Base-by-base conservation (phyloP, 1,284 basidiomycete genomes). In the Sanghuangporus sanghuang region DNA sequence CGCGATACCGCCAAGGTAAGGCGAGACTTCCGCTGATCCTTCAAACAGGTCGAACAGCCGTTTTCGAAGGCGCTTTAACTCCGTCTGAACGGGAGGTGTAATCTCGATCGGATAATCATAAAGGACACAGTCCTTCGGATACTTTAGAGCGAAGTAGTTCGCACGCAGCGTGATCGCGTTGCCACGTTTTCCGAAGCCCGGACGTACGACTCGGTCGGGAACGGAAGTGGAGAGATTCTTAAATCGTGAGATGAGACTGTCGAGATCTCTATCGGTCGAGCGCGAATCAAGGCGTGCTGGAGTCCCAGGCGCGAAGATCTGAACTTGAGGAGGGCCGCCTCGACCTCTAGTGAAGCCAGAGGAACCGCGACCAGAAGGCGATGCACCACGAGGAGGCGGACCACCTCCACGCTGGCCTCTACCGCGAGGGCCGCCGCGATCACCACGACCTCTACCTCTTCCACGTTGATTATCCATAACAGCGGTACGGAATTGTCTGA, bases 101-200 rank as follows among this genome's bases (percentile, higher is more conserved):
- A 90, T 79, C 1, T 80, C 73, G 59, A 92, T 77, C 11, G 74
- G 73, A 68, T 92, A 91, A 66, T 90, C 87, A 68, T 83, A 86
- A 2, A 72, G 58, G 8, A 85, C 74, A 1, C 73, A 70, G 0
- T 77, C 76, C 59, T 81, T 79, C 0, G 82, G 79, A 23, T 85
- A 71, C 38, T 72, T 79, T 32, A 89, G 70, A 0, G 85, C 68
- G 71, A 89, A 90, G 72, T 89, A 89, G 70, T 92, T 92, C 44
- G 87, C 77, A 0, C 90, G 80, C 6, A 91, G 72, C 0, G 74
- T 79, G 55, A 85, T 80, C 0, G 76, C 64, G 2, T 64, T 77
- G 2, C 90, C 90, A 0, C 74, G 69, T 0, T 81, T 87, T 7
- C 89, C 89, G 66, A 79, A 91, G 0, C 85, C 85, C 0, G 88